Evolutionary conservation across 1,284 basidiomycete genomes (phyloP).

Genomic region (Vanrija pseudolonga): DNA sequence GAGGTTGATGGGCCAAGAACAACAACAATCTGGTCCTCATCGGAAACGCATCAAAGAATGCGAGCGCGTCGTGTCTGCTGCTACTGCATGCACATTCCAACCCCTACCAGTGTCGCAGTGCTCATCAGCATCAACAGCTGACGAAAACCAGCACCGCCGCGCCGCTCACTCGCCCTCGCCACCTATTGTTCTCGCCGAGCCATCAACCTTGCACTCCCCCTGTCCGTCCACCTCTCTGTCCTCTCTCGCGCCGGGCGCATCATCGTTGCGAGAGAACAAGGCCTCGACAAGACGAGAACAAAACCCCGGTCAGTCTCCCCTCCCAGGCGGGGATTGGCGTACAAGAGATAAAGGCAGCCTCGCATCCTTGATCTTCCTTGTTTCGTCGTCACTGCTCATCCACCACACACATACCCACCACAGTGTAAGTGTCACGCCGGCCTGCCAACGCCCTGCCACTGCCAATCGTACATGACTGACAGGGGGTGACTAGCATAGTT

Average conservation of each 20-base stretch:
- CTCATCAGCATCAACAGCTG: neutral
- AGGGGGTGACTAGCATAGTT: neutral
- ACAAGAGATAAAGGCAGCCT: neutral
- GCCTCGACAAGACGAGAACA: too few species aligned
- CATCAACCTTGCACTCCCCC: neutral
- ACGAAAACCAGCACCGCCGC: neutral
- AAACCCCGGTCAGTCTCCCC: too few species aligned
- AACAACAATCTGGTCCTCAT: too few species aligned
- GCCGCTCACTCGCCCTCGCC: neutral
- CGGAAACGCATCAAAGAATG: too few species aligned
- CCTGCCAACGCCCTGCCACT: neutral
- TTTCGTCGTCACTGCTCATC: neutral
- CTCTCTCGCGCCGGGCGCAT: neutral
- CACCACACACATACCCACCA: too few species aligned
- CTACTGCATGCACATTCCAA: too few species aligned
- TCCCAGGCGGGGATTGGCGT: neutral
- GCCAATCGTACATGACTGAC: neutral
- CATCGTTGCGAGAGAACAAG: too few species aligned
- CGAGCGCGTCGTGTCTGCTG: too few species aligned
- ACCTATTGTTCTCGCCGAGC: neutral
- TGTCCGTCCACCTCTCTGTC: neutral
- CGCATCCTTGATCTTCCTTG: neutral
- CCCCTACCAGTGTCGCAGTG: neutral
- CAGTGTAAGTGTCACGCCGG: too few species aligned
- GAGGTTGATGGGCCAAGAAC: too few species aligned